Percentiles rank a stretch among this genome's conserved stretches.
These are phyloP conservation scores for Chiua sp. DNA, from an alignment of 1,284 basidiomycete genomes.

Conservation along the genomic window DNA sequence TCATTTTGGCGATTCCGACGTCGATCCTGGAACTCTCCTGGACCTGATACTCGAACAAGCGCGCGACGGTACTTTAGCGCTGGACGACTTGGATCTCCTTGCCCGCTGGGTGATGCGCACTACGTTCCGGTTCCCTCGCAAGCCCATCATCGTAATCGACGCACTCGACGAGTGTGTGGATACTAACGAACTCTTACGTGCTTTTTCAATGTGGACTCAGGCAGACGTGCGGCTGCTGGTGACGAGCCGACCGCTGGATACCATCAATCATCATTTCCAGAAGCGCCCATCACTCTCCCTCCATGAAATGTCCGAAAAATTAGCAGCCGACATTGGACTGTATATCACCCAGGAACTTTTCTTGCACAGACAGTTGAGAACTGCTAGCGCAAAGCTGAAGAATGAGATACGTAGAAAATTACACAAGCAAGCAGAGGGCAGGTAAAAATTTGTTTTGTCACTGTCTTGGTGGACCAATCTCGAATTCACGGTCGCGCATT, in stretches of 20 bases:
- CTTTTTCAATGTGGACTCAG: not conserved
- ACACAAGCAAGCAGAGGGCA: conserved; percentile 1
- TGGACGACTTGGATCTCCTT: not conserved
- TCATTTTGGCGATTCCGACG: not conserved
- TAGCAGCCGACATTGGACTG: not conserved
- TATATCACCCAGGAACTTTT: not conserved
- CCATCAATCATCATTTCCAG: not conserved
- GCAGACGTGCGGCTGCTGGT: conserved; percentile 3
- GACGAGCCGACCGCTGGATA: not conserved
- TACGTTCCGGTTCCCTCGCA: not conserved
- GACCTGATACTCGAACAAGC: conserved; percentile 5
- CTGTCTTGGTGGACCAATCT: too few relatives aligned
- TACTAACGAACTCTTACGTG: not conserved
- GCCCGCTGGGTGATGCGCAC: not conserved
- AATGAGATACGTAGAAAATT: not conserved
- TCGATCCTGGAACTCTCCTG: not conserved
- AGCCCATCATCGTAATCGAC: conserved; percentile 6
- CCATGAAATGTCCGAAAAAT: not conserved
- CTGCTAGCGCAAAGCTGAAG: not conserved
- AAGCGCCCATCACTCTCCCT: conserved; percentile 5
- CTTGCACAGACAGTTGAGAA: not conserved
- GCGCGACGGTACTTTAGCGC: not conserved
- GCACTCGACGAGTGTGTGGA: conserved; percentile 9
- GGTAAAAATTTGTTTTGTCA: not conserved
- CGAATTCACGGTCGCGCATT: not conserved